Conservation (phyloP, 1,284 basidiomycete species). For the Puccinia hordei region DNA sequence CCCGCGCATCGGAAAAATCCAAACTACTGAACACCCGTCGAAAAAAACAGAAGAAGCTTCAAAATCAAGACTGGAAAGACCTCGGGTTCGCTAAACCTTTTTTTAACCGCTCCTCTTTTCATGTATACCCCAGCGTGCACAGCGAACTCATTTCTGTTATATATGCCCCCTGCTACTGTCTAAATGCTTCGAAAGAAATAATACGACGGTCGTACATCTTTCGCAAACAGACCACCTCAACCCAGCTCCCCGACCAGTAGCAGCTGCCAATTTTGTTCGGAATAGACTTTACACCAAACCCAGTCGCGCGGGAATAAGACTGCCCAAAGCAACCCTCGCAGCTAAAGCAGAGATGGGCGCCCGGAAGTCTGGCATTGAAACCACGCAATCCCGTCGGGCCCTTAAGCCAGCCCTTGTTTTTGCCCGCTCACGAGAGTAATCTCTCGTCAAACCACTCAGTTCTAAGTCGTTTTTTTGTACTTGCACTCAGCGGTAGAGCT, state of each 20-base stretch:
- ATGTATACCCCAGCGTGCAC: no score
- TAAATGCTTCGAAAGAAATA: conserved; percentile 11
- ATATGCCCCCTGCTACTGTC: not conserved
- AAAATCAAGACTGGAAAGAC: conserved; percentile 32
- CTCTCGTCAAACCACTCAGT: not conserved
- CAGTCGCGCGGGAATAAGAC: not conserved
- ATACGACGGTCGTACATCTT: conserved; percentile 30
- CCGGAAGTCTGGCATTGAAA: not conserved
- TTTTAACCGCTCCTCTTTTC: not conserved
- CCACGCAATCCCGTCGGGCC: not conserved
- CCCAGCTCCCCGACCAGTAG: conserved; percentile 11
- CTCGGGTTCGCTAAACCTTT: conserved; percentile 24
- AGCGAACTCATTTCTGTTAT: not conserved
- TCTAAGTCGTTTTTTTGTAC: no score
- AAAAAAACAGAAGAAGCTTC: conserved; percentile 4
- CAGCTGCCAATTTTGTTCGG: conserved; percentile 33
- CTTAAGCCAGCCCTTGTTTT: conserved; percentile 31
- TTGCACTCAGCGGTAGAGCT: no score
- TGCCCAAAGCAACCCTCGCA: conserved; percentile 30
- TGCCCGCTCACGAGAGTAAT: not conserved
- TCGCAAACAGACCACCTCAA: conserved; percentile 25
- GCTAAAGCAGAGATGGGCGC: conserved; percentile 28
- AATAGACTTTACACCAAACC: conserved; percentile 30
- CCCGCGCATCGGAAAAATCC: not conserved
- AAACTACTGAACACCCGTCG: not conserved